phyloP scores from a whole-genome alignment of 495 filamentous ascomycete species.

The Aspergillus coremiiformis region DNA sequence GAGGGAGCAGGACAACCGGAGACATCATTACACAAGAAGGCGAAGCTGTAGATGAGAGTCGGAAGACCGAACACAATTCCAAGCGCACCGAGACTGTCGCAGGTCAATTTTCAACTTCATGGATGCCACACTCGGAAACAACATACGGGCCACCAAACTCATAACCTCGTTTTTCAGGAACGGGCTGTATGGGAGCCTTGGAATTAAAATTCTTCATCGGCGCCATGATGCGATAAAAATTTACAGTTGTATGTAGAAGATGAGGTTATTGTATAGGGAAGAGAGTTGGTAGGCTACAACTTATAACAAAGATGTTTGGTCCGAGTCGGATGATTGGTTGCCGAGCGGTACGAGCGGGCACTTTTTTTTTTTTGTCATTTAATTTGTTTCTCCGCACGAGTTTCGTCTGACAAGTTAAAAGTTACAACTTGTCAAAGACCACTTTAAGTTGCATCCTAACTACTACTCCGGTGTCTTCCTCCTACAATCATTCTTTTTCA shows the following conservation, averaged over 20 bases:
- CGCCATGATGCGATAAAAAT: constrained; percentile 18
- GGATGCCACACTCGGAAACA: background rate
- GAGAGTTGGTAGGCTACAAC: background rate
- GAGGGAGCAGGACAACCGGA: constrained; percentile 86
- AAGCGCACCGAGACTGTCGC: constrained; percentile 61
- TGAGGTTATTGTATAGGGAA: background rate
- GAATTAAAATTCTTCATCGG: constrained; percentile 20
- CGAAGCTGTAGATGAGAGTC: constrained; percentile 60
- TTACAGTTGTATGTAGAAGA: background rate
- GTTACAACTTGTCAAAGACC: too few species aligned
- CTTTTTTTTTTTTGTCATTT: constrained; percentile 6
- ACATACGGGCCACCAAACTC: constrained; percentile 88
- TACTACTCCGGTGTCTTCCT: too few species aligned
- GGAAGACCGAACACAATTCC: constrained; percentile 73
- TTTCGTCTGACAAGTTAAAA: too few species aligned
- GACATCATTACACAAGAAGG: constrained; percentile 86
- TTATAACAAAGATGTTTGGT: background rate
- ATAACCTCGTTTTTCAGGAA: constrained; percentile 54
- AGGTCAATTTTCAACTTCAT: constrained; percentile 14
- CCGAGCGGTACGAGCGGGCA: background rate
- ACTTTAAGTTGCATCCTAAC: too few species aligned
- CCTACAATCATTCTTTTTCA: background rate
- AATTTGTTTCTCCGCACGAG: too few species aligned
- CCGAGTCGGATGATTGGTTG: background rate
- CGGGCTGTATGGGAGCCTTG: constrained; percentile 28